phyloP scores from a whole-genome alignment of 2,329 filamentous ascomycete genomes.

The Raffaelea ambrosiae region DNA sequence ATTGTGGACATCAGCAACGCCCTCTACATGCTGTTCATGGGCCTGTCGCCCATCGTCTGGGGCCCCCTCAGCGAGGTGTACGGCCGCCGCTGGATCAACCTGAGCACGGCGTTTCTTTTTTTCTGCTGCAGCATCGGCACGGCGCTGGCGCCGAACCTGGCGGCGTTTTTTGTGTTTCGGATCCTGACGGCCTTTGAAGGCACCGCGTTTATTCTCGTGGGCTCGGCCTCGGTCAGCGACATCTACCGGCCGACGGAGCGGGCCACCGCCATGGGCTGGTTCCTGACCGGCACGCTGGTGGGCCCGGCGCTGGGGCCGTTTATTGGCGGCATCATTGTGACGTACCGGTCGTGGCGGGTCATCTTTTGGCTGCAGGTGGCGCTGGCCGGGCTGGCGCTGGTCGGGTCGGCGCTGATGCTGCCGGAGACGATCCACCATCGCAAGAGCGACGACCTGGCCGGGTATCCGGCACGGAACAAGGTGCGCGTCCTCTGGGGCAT shows the following conservation, averaged over 20 bases:
- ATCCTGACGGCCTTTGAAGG: slow-evolving; percentile 63
- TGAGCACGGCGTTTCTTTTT: slow-evolving; percentile 50
- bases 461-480: slow-evolving; percentile 33
- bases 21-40: slow-evolving; percentile 65
- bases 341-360: slow-evolving; percentile 55
- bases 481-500: slow-evolving; percentile 45
- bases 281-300: slow-evolving; percentile 56
- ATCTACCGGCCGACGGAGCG: slow-evolving; percentile 53
- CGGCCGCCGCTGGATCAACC: slow-evolving; percentile 45
- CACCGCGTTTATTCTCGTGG: slow-evolving; percentile 59
- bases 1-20: slow-evolving; percentile 63
- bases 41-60: slow-evolving; percentile 55
- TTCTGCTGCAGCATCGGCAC: slow-evolving; percentile 57
- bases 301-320: slow-evolving; percentile 57
- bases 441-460: slow-evolving; percentile 44
- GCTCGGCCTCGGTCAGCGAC: slow-evolving; percentile 52
- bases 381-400: slow-evolving; percentile 46
- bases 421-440: slow-evolving; percentile 60
- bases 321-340: slow-evolving; percentile 61
- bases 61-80: slow-evolving; percentile 55
- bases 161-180: slow-evolving; percentile 59
- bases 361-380: slow-evolving; percentile 65
- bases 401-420: slow-evolving; percentile 50
- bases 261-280: slow-evolving; percentile 59
- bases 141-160: slow-evolving; percentile 57